Evolutionary conservation across 2,329 filamentous ascomycete species (phyloP).

Genomic region (Penicillium brevicompactum): DNA sequence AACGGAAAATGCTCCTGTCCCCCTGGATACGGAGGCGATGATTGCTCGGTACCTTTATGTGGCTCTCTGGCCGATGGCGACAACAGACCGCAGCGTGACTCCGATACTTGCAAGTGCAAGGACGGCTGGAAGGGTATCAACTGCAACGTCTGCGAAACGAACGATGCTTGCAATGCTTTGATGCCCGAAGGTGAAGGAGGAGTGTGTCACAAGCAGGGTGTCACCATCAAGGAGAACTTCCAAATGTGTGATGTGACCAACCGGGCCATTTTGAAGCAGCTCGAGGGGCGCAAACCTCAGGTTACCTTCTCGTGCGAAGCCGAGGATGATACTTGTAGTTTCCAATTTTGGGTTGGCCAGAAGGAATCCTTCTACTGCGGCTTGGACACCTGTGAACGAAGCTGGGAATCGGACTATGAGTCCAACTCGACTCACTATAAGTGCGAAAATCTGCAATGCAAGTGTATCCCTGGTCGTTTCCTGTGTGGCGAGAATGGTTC

Average conservation of each 20-base stretch:
- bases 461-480: constrained; percentile 88
- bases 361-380: constrained; percentile 96
- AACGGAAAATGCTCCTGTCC: constrained; percentile 94
- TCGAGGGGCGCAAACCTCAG: constrained; percentile 83
- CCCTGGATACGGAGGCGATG: constrained; percentile 88
- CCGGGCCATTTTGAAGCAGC: constrained; percentile 82
- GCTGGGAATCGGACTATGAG: constrained; percentile 65
- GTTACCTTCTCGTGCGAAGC: constrained; percentile 91
- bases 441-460: constrained; percentile 82
- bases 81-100: constrained; percentile 74
- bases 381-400: constrained; percentile 76
- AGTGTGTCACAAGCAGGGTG: constrained; percentile 87
- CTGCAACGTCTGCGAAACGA: constrained; percentile 88
- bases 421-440: constrained; percentile 82
- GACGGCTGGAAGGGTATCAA: constrained; percentile 97
- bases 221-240: constrained; percentile 91
- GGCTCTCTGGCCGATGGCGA: constrained; percentile 81
- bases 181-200: constrained; percentile 82
- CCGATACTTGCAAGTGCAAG: constrained; percentile 77
- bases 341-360: constrained; percentile 97
- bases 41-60: constrained; percentile 90
- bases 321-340: constrained; percentile 77
- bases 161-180: constrained; percentile 82
- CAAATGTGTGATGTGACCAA: constrained; percentile 99
- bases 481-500: constrained; percentile 90